These are phyloP conservation scores for Globisporangium acanthophoron DNA, from an alignment of 352 stramenopile genomes.

Conservation along the genomic window DNA sequence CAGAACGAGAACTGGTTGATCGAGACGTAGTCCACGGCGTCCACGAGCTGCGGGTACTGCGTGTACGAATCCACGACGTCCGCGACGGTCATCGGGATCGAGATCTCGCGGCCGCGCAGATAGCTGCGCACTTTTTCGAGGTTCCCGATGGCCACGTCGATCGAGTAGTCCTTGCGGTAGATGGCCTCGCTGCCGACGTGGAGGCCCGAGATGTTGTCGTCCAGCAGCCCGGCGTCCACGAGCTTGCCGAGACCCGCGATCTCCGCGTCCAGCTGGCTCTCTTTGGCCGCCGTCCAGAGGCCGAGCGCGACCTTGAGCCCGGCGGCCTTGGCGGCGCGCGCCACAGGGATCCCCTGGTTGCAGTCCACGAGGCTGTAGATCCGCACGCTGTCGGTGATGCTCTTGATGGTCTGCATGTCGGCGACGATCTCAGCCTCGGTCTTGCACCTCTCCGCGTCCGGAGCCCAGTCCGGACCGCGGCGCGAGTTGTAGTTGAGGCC, in stretches of 20 bases:
- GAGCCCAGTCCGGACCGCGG: slow-evolving; percentile 43
- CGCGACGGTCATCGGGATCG: slow-evolving; percentile 58
- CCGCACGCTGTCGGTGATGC: slow-evolving; percentile 45
- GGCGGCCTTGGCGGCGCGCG: slow-evolving; percentile 36
- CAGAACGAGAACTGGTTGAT: slow-evolving; percentile 83
- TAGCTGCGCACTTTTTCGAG: slow-evolving; percentile 55
- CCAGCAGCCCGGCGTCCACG: slow-evolving; percentile 33
- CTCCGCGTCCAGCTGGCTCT: slow-evolving; percentile 31
- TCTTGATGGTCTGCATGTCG: slow-evolving; percentile 50
- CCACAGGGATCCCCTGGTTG: slow-evolving; percentile 35
- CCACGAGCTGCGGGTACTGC: slow-evolving; percentile 43
- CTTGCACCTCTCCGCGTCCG: slow-evolving; percentile 42
- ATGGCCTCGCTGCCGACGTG: slow-evolving; percentile 65
- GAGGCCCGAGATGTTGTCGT: slow-evolving; percentile 43
- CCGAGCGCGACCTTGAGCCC: slow-evolving; percentile 53
- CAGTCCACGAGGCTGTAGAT: slow-evolving; percentile 68
- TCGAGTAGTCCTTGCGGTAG: slow-evolving; percentile 55
- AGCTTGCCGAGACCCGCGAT: slow-evolving; percentile 34
- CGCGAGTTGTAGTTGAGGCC: slow-evolving; percentile 79
- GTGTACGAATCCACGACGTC: slow-evolving; percentile 72
- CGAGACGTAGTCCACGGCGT: slow-evolving; percentile 60
- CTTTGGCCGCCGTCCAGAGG: slow-evolving; percentile 47
- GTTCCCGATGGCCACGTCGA: slow-evolving; percentile 44
- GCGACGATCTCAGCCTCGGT: slow-evolving; percentile 27
- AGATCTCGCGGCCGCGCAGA: slow-evolving; percentile 28